phyloP scores from a whole-genome alignment of 2,329 filamentous ascomycete species.

The Chrysoporthe puriensis region DNA sequence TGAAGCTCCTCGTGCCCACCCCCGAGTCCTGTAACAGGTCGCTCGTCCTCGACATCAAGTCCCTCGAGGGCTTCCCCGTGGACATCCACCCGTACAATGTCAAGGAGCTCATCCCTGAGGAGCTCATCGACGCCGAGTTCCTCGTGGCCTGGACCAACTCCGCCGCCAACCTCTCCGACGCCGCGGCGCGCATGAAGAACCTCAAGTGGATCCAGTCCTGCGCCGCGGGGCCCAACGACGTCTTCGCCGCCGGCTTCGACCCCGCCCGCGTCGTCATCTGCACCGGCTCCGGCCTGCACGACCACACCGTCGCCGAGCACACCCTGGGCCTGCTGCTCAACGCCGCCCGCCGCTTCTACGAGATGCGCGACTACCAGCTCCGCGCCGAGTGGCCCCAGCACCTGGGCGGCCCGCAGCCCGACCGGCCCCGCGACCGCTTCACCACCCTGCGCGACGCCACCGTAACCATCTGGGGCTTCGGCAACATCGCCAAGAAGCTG shows the following conservation, averaged over 20 bases:
- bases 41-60: constrained; percentile 51
- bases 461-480: constrained; percentile 67
- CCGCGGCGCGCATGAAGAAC: constrained; percentile 56
- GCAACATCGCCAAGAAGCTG: constrained; percentile 67
- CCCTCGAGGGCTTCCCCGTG: constrained; percentile 62
- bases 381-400: constrained; percentile 62
- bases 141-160: constrained; percentile 67
- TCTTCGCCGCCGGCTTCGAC: constrained; percentile 64
- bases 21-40: constrained; percentile 40
- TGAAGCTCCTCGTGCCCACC: constrained; percentile 71
- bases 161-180: constrained; percentile 60
- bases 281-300: constrained; percentile 66
- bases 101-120: constrained; percentile 57
- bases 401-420: constrained; percentile 63
- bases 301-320: constrained; percentile 68
- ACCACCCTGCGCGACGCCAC: constrained; percentile 62
- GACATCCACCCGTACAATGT: constrained; percentile 64
- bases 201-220: constrained; percentile 69
- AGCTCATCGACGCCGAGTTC: constrained; percentile 61
- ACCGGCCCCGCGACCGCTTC: constrained; percentile 55
- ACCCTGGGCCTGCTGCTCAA: constrained; percentile 60
- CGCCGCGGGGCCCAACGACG: constrained; percentile 68
- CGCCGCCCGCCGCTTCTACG: constrained; percentile 60
- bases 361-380: constrained; percentile 66
- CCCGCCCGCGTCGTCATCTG: constrained; percentile 51